A percentile compares a stretch with the other conserved stretches of the same genome.
Conservation (phyloP, 148 eudicot genomes). For the Dianthus caryophyllus region DNA sequence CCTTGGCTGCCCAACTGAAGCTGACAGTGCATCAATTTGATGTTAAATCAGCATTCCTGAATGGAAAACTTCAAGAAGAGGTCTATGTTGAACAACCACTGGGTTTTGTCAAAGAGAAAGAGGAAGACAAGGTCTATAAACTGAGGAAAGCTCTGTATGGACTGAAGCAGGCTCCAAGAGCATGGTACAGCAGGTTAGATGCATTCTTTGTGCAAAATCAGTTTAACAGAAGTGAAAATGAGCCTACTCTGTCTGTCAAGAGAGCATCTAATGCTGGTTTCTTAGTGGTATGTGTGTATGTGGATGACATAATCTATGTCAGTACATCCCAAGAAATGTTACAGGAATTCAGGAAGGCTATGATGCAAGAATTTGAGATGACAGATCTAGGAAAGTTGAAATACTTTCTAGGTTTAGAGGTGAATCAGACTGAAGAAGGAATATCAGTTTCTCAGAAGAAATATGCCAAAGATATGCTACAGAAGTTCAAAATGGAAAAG, state of each 20-base stretch:
- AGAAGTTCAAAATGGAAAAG: not conserved
- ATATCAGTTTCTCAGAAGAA: too few relatives aligned
- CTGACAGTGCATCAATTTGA: too few relatives aligned
- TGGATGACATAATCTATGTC: too few relatives aligned
- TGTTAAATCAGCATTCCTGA: too few relatives aligned
- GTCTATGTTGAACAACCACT: too few relatives aligned
- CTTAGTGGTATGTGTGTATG: not conserved
- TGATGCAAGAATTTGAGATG: not conserved
- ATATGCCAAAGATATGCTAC: not conserved
- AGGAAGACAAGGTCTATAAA: not conserved
- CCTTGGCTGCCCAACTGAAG: too few relatives aligned
- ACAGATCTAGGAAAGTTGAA: not conserved
- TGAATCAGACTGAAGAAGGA: too few relatives aligned
- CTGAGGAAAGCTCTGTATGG: constrained; percentile 8
- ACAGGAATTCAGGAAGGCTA: not conserved
- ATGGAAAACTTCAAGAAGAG: too few relatives aligned
- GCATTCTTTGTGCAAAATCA: not conserved
- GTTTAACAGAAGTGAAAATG: not conserved
- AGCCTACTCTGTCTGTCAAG: not conserved
- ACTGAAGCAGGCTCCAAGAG: constrained; percentile 2
- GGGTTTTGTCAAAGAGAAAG: too few relatives aligned
- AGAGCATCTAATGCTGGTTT: not conserved
- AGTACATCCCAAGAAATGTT: not conserved
- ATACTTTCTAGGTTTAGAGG: too few relatives aligned
- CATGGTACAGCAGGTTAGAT: too few relatives aligned